Conservation (phyloP, 352 stramenopile genomes). For the Pythium dissimile region DNA sequence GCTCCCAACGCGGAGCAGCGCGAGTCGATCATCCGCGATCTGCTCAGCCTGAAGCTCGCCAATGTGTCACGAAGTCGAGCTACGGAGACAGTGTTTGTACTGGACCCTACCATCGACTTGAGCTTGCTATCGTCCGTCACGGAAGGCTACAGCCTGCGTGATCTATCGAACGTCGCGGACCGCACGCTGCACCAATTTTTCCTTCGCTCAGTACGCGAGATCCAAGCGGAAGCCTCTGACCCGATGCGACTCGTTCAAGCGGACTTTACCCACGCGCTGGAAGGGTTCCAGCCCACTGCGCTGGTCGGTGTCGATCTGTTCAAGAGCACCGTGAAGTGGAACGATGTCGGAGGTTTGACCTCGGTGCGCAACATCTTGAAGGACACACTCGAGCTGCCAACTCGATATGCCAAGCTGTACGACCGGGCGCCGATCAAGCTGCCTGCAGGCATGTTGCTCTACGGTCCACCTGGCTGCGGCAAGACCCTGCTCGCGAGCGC, state of each 20-base stretch:
- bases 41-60: conserved; percentile 47
- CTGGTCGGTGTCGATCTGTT: conserved; percentile 80
- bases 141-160: conserved; percentile 78
- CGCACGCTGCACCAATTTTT: conserved; percentile 65
- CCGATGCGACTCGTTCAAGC: conserved; percentile 31
- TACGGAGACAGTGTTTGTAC: conserved; percentile 18
- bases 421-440: conserved; percentile 80
- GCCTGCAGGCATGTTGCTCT: conserved; percentile 84
- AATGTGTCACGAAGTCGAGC: conserved; percentile 18
- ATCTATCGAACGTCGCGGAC: conserved; percentile 67
- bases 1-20: conserved; percentile 60
- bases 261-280: conserved; percentile 73
- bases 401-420: conserved; percentile 76
- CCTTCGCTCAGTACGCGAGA: conserved; percentile 28
- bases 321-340: conserved; percentile 86
- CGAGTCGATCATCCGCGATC: conserved; percentile 54
- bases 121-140: conserved; percentile 57
- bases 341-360: conserved; percentile 80
- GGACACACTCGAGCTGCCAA: conserved; percentile 87
- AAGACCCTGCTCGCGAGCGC: conserved; percentile 88
- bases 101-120: conserved; percentile 66
- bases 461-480: conserved; percentile 89
- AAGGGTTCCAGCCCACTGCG: conserved; percentile 78
- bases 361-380: conserved; percentile 83
- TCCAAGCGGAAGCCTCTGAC: not conserved